A percentile compares a stretch with the other conserved stretches of the same genome.
These are phyloP conservation scores for Fusarium pseudonygamai DNA, from an alignment of 2,329 filamentous ascomycete species.

Conservation along the genomic window DNA sequence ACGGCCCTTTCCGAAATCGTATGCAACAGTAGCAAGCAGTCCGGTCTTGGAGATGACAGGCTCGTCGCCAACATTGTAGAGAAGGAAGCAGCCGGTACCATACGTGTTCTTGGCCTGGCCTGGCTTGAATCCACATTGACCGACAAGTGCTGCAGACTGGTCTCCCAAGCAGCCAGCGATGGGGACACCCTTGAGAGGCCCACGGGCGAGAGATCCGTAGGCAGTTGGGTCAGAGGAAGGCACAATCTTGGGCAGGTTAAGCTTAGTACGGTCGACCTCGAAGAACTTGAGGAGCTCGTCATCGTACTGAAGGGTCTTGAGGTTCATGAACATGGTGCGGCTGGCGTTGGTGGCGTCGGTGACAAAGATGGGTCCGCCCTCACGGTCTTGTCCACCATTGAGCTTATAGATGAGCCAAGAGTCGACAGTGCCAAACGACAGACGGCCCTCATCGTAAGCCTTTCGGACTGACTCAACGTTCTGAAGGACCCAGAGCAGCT, in stretches of 20 bases:
- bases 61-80: constrained; percentile 87
- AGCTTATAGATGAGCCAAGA: constrained; percentile 88
- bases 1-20: constrained; percentile 73
- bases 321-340: constrained; percentile 94
- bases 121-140: constrained; percentile 83
- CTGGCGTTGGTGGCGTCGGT: constrained; percentile 91
- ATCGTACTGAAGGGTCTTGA: constrained; percentile 82
- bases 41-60: constrained; percentile 88
- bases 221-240: constrained; percentile 78
- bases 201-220: constrained; percentile 74
- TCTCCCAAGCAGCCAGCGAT: constrained; percentile 90
- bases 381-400: constrained; percentile 74
- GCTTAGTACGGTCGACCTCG: constrained; percentile 72
- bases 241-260: constrained; percentile 83
- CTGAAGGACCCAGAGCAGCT: constrained; percentile 83
- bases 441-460: constrained; percentile 78
- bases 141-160: constrained; percentile 86
- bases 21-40: constrained; percentile 86
- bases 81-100: constrained; percentile 87
- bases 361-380: constrained; percentile 71
- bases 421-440: constrained; percentile 89
- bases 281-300: constrained; percentile 82
- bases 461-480: constrained; percentile 74
- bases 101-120: constrained; percentile 92
- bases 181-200: constrained; percentile 72